Percentiles rank a stretch among this genome's conserved stretches.
Evolutionary conservation across 2,329 filamentous ascomycete genomes (phyloP).

Genomic region (Fusarium scirpi): DNA sequence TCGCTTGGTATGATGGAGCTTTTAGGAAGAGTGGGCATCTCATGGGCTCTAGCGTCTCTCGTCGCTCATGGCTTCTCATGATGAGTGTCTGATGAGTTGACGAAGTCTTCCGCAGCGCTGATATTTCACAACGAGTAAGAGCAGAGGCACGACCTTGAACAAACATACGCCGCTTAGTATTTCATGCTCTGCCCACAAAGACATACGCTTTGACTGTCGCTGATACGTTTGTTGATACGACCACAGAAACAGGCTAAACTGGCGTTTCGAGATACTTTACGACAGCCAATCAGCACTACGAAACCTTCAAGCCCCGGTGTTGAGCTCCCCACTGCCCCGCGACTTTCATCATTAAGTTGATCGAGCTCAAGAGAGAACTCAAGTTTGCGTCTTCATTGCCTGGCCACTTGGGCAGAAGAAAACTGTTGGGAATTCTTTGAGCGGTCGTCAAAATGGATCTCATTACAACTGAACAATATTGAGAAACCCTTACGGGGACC

Average conservation of each 20-base stretch:
- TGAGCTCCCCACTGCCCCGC: slow-evolving; percentile 39
- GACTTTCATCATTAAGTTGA: slow-evolving; percentile 23
- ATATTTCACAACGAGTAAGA: not conserved
- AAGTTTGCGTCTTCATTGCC: slow-evolving; percentile 1
- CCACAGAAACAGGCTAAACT: slow-evolving; percentile 25
- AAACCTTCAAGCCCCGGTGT: not conserved
- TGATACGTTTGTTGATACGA: slow-evolving; percentile 7
- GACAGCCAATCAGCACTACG: slow-evolving; percentile 29
- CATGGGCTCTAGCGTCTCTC: slow-evolving; percentile 49
- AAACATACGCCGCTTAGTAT: not conserved
- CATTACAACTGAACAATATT: not conserved
- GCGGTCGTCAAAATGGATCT: not conserved
- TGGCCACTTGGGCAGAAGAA: not conserved
- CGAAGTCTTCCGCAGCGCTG: not conserved
- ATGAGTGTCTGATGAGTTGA: not conserved
- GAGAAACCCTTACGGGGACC: not conserved
- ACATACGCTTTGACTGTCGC: not conserved
- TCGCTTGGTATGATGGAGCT: slow-evolving; percentile 49
- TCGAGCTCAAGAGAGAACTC: slow-evolving; percentile 8
- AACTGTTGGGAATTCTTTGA: not conserved
- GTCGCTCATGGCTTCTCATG: slow-evolving; percentile 26
- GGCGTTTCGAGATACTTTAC: slow-evolving; percentile 5
- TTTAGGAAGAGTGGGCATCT: slow-evolving; percentile 49
- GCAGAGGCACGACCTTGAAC: not conserved
- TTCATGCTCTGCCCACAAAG: not conserved